Evolutionary conservation across 345 rosid genomes (phyloP).

Genomic region (Xanthoceras sorbifolium): DNA sequence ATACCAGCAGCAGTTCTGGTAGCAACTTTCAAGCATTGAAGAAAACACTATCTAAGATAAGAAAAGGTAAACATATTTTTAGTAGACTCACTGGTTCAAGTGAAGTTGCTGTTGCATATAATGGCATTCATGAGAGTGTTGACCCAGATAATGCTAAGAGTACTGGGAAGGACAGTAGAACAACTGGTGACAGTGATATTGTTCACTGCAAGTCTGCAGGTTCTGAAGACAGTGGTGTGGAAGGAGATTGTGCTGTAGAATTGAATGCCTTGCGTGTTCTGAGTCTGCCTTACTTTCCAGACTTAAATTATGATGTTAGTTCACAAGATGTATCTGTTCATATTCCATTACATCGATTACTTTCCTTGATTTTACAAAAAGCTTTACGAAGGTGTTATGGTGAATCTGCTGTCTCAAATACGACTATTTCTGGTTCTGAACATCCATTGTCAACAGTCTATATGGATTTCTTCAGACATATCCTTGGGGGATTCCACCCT

Average conservation of each 20-base stretch:
- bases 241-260: slow-evolving; percentile 36
- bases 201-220: slow-evolving; percentile 32
- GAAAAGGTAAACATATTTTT: slow-evolving; percentile 55
- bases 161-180: slow-evolving; percentile 35
- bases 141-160: slow-evolving; percentile 41
- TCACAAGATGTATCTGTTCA: slow-evolving; percentile 78
- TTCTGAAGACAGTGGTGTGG: slow-evolving; percentile 39
- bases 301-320: slow-evolving; percentile 72
- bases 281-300: slow-evolving; percentile 72
- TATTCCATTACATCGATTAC: slow-evolving; percentile 78
- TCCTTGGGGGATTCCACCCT: slow-evolving; percentile 68
- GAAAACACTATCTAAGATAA: slow-evolving; percentile 54
- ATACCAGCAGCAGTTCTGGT: slow-evolving; percentile 34
- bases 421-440: slow-evolving; percentile 29
- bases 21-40: slow-evolving; percentile 56
- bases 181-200: slow-evolving; percentile 33
- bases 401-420: slow-evolving; percentile 43
- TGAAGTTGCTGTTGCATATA: slow-evolving; percentile 39
- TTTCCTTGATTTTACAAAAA: slow-evolving; percentile 74
- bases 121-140: slow-evolving; percentile 34
- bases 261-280: slow-evolving; percentile 41
- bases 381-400: slow-evolving; percentile 65
- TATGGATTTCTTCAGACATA: slow-evolving; percentile 63
- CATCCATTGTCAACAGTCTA: slow-evolving; percentile 31
- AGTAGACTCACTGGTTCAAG: slow-evolving; percentile 55